Conservation (phyloP, 2,329 filamentous ascomycete species). For the Hypoxylon sp. region DNA sequence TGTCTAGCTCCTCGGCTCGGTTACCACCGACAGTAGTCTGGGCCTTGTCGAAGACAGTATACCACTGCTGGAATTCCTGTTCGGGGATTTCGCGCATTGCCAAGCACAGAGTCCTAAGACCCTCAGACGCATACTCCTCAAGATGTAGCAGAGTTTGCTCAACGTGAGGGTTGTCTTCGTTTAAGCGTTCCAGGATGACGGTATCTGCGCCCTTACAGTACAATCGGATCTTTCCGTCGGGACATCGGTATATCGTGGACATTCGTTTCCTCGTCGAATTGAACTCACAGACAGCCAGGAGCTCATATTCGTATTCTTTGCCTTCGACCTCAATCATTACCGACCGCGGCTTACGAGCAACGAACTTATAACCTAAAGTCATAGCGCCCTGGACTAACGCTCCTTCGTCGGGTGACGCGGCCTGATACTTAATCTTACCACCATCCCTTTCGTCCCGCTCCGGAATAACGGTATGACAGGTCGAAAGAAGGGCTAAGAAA, state of each 20-base stretch:
- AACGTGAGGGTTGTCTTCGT: constrained; percentile 85
- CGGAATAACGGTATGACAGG: constrained; percentile 97
- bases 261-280: constrained; percentile 98
- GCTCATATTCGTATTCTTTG: constrained; percentile 83
- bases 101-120: constrained; percentile 92
- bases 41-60: constrained; percentile 86
- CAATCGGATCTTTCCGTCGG: constrained; percentile 92
- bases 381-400: constrained; percentile 95
- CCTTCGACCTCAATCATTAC: constrained; percentile 87
- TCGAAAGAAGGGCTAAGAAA: constrained; percentile 88
- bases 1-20: constrained; percentile 94
- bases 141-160: constrained; percentile 93
- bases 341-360: constrained; percentile 87
- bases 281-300: constrained; percentile 98
- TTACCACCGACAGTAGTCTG: constrained; percentile 92
- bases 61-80: constrained; percentile 90
- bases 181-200: constrained; percentile 92
- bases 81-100: constrained; percentile 95
- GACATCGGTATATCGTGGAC: constrained; percentile 97
- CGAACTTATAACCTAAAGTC: constrained; percentile 88
- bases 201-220: constrained; percentile 99
- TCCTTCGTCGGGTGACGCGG: constrained; percentile 96
- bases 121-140: constrained; percentile 98
- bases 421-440: constrained; percentile 94
- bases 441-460: constrained; percentile 84